phyloP scores from a whole-genome alignment of 805 yeast species.

The Yamadazyma phyllophila region DNA sequence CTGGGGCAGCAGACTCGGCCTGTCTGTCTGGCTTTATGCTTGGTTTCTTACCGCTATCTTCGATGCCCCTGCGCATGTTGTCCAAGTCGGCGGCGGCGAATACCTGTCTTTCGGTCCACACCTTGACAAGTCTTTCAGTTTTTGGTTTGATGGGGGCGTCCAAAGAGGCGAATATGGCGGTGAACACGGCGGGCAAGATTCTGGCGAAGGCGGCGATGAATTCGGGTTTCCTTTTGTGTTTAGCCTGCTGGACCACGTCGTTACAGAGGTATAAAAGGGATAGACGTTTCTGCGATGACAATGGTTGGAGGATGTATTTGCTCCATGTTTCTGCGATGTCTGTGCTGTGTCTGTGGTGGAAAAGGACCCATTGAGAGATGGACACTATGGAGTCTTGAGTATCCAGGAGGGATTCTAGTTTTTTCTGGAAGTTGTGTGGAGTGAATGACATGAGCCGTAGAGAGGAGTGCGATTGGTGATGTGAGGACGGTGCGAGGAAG shows the following conservation, averaged over 20 bases:
- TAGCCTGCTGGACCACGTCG: conserved; percentile 78
- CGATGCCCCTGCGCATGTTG: conserved; percentile 18
- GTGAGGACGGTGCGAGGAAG: no score
- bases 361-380: conserved; percentile 46
- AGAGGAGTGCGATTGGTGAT: conserved; percentile 3
- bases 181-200: conserved; percentile 44
- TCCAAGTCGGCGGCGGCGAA: conserved; percentile 31
- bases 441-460: conserved; percentile 37
- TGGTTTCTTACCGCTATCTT: not conserved
- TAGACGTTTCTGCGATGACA: conserved; percentile 38
- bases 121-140: conserved; percentile 49
- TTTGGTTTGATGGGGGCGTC: conserved; percentile 43
- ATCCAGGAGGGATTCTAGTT: conserved; percentile 38
- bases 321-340: conserved; percentile 40
- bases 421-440: conserved; percentile 30
- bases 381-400: conserved; percentile 47
- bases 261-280: conserved; percentile 70
- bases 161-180: conserved; percentile 26
- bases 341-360: conserved; percentile 40
- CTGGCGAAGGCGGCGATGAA: conserved; percentile 57
- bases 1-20: conserved; percentile 14
- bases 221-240: conserved; percentile 57
- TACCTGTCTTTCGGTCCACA: conserved; percentile 57
- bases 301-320: conserved; percentile 19
- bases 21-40: no score